Conservation (phyloP, 345 rosid species). For the Eutrema heterophyllum region DNA sequence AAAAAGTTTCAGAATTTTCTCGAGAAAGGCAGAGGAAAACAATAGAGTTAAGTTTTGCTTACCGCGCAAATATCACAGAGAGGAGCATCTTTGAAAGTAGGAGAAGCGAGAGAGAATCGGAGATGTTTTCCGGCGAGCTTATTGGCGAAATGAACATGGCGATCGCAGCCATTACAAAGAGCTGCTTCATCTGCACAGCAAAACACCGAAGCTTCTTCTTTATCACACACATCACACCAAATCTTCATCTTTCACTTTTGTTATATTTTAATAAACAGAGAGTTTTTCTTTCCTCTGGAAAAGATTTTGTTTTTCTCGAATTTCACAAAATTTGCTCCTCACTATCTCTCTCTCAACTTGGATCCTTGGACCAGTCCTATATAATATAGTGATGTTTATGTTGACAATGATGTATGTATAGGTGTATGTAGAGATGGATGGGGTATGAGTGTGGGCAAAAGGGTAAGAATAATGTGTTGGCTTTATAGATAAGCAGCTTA, state of each 20-base stretch:
- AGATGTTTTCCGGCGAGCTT: constrained; percentile 60
- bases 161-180: constrained; percentile 66
- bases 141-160: constrained; percentile 63
- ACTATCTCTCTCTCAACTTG: constrained; percentile 3
- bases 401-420: constrained; percentile 9
- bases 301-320: background rate
- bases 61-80: constrained; percentile 84
- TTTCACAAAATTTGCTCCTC: background rate
- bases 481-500: constrained; percentile 33
- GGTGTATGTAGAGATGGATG: constrained; percentile 23
- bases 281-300: background rate
- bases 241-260: constrained; percentile 49
- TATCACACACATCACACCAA: constrained; percentile 65
- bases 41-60: background rate
- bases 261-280: background rate
- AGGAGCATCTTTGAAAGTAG: constrained; percentile 49
- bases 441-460: constrained; percentile 28
- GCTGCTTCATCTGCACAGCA: constrained; percentile 84
- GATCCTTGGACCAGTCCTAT: constrained; percentile 29
- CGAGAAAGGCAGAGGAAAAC: background rate
- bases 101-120: constrained; percentile 55
- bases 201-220: constrained; percentile 51
- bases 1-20: background rate
- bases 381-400: background rate
- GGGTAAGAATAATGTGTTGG: constrained; percentile 33